These are phyloP conservation scores for Lasiodiplodia sp. DNA, from an alignment of 2,329 filamentous ascomycete genomes.

Conservation along the genomic window DNA sequence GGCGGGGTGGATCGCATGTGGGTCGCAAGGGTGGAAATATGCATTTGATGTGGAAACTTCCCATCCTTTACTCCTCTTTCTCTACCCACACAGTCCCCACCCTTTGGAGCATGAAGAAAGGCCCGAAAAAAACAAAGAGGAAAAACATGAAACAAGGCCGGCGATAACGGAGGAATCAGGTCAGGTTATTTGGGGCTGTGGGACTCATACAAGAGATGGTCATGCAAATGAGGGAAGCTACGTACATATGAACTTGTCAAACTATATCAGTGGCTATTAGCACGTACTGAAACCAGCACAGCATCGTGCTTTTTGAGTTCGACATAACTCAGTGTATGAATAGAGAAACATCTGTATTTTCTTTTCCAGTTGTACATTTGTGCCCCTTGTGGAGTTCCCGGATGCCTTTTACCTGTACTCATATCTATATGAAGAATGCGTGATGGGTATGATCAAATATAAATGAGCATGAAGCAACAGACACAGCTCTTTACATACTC, in stretches of 20 bases:
- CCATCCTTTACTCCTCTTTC: not conserved
- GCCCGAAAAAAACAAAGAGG: not conserved
- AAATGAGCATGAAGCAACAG: not conserved
- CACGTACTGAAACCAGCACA: too few relatives aligned
- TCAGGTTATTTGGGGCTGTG: not conserved
- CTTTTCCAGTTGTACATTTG: not conserved
- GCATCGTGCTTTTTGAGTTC: too few relatives aligned
- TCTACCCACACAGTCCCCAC: not conserved
- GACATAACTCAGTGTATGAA: not conserved
- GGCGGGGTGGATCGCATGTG: not conserved
- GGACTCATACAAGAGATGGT: not conserved
- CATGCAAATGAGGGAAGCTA: not conserved
- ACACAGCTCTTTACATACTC: not conserved
- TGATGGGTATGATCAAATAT: not conserved
- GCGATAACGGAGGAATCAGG: not conserved
- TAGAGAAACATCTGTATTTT: not conserved
- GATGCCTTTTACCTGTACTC: not conserved
- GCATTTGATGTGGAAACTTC: not conserved
- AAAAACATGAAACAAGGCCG: not conserved
- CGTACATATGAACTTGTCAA: not conserved
- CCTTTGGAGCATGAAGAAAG: not conserved
- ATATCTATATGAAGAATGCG: not conserved
- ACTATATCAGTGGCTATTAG: too few relatives aligned
- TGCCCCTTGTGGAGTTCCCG: not conserved
- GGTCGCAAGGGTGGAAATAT: not conserved